These are phyloP conservation scores for Boletus edulis DNA, from an alignment of 768 basidiomycete genomes.

Conservation along the genomic window DNA sequence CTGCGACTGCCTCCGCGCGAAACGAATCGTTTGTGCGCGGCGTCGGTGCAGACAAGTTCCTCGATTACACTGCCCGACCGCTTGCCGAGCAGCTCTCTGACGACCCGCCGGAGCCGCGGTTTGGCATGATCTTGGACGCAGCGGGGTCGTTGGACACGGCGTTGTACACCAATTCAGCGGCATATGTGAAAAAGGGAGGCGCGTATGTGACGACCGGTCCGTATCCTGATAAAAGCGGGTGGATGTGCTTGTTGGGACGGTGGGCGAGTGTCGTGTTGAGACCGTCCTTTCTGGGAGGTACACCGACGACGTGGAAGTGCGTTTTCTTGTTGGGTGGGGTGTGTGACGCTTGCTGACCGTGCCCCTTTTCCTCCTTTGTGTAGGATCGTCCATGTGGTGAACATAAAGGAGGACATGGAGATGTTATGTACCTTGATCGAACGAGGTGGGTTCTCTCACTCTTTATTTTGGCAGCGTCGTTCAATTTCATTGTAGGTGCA, in stretches of 20 bases:
- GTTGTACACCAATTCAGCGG: conserved; percentile 48
- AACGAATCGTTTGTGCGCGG: conserved; percentile 57
- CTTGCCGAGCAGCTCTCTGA: conserved; percentile 44
- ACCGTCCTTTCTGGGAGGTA: conserved; percentile 56
- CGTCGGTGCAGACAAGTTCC: conserved; percentile 67
- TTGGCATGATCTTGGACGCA: conserved; percentile 59
- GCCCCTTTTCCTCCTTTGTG: not conserved
- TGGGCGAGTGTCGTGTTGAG: conserved; percentile 7
- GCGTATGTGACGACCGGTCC: conserved; percentile 55
- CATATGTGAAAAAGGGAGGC: conserved; percentile 52
- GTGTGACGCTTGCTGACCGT: not conserved
- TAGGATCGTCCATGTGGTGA: conserved; percentile 29
- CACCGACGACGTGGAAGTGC: conserved; percentile 45
- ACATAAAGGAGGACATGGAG: conserved; percentile 36
- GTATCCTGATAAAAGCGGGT: conserved; percentile 29
- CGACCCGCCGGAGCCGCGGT: conserved; percentile 48
- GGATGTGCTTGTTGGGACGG: conserved; percentile 6
- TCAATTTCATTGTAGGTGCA: conserved; percentile 14
- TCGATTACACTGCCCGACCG: conserved; percentile 59
- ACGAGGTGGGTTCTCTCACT: conserved; percentile 35
- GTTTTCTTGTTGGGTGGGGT: conserved; percentile 9
- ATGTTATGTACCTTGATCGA: conserved; percentile 37
- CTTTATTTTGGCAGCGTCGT: not conserved
- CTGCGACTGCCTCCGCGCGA: conserved; percentile 56
- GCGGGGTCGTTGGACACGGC: conserved; percentile 47